Percentiles rank a stretch among this genome's conserved stretches.
Evolutionary conservation across 2,329 filamentous ascomycete species (phyloP).

Genomic region (Penicillium sp.): DNA sequence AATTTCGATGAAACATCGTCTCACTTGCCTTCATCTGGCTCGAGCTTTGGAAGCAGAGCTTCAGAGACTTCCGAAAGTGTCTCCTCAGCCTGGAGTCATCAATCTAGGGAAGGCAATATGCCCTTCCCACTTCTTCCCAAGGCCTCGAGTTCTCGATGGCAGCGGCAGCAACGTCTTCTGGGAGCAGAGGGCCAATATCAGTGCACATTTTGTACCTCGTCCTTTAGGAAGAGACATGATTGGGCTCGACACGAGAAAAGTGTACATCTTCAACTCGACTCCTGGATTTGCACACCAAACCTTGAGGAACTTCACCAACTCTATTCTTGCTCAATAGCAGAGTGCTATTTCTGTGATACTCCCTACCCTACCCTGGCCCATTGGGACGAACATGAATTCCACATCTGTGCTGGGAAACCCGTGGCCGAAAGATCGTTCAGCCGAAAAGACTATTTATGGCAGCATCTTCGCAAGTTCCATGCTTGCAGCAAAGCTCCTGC

Average conservation of each 20-base stretch:
- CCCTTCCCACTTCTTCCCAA: conserved; percentile 27
- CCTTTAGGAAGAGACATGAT: conserved; percentile 55
- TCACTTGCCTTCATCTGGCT: conserved; percentile 34
- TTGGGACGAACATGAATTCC: conserved; percentile 57
- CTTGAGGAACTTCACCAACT: conserved; percentile 21
- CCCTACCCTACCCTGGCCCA: conserved; percentile 51
- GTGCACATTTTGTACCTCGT: conserved; percentile 56
- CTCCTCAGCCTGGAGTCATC: conserved; percentile 40
- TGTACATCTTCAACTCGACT: conserved; percentile 53
- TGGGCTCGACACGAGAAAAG: conserved; percentile 58
- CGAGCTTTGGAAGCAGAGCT: conserved; percentile 33
- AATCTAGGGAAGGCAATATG: conserved; percentile 28
- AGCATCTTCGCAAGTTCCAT: conserved; percentile 61
- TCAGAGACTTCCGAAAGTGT: conserved; percentile 37
- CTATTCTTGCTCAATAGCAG: not conserved
- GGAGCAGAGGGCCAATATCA: conserved; percentile 35
- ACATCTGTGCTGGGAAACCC: conserved; percentile 56
- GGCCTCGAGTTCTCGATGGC: conserved; percentile 7
- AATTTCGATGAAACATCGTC: conserved; percentile 35
- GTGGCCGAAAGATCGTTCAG: conserved; percentile 58
- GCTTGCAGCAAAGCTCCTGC: conserved; percentile 54
- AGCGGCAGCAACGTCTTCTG: conserved; percentile 1
- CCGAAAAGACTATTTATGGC: conserved; percentile 61
- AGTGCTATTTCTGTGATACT: conserved; percentile 56
- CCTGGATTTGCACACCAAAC: conserved; percentile 39